Evolutionary conservation across 176 grass and related monocot genomes (phyloP).

Genomic region (Cenchrus purpureus): DNA sequence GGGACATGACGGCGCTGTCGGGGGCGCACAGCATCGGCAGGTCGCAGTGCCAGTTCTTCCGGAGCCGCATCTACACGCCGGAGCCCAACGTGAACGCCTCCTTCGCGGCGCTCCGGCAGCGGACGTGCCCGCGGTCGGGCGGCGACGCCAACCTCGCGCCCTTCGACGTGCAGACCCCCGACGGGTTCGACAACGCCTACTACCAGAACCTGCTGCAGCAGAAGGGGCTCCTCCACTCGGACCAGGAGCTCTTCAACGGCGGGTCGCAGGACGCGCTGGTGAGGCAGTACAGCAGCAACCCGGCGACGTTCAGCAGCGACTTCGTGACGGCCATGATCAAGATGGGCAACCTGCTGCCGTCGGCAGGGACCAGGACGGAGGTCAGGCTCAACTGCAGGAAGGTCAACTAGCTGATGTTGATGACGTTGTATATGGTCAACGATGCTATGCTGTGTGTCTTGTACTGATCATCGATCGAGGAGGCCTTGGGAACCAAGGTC

Average conservation of each 20-base stretch:
- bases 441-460: not conserved
- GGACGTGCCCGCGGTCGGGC: slow-evolving; percentile 62
- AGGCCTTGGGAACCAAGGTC: slow-evolving; percentile 40
- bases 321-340: slow-evolving; percentile 72
- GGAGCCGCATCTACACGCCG: slow-evolving; percentile 65
- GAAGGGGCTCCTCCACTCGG: slow-evolving; percentile 73
- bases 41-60: slow-evolving; percentile 69
- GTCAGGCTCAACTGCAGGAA: slow-evolving; percentile 80
- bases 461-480: not conserved
- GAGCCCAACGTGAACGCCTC: slow-evolving; percentile 60
- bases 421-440: too few relatives aligned
- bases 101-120: slow-evolving; percentile 57
- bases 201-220: slow-evolving; percentile 62
- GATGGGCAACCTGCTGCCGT: slow-evolving; percentile 69
- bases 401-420: slow-evolving; percentile 31
- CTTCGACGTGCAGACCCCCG: slow-evolving; percentile 67
- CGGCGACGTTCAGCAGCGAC: slow-evolving; percentile 37
- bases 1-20: slow-evolving; percentile 89
- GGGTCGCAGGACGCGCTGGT: slow-evolving; percentile 82
- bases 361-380: slow-evolving; percentile 55
- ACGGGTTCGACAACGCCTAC: slow-evolving; percentile 82
- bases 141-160: slow-evolving; percentile 63
- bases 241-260: slow-evolving; percentile 90
- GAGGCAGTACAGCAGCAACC: slow-evolving; percentile 56
- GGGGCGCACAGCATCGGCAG: slow-evolving; percentile 80